Percentiles rank a stretch among this genome's conserved stretches.
Evolutionary conservation across 1,284 basidiomycete genomes (phyloP).

Genomic region (Ganoderma resinaceum): DNA sequence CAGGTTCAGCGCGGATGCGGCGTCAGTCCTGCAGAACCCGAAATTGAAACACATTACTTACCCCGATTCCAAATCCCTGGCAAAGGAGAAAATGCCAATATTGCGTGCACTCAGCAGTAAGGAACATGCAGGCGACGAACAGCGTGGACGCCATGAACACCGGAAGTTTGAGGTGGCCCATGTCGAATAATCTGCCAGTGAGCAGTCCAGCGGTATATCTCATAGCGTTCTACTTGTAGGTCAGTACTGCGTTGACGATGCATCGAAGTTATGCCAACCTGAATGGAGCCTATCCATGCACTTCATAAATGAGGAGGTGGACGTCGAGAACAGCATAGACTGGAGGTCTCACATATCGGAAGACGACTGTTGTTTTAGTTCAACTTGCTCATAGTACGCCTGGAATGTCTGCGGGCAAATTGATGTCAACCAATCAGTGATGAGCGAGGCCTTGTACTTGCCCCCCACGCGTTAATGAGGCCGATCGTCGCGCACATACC

Average conservation of each 20-base stretch:
- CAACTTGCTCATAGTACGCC: not conserved
- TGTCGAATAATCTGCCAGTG: conserved; percentile 56
- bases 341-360: not conserved
- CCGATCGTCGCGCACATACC: conserved; percentile 1
- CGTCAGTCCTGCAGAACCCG: not conserved
- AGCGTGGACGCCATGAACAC: conserved; percentile 39
- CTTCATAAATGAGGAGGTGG: not conserved
- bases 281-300: not conserved
- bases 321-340: not conserved
- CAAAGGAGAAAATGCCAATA: conserved; percentile 61
- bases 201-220: not conserved
- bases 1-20: too few relatives aligned
- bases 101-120: conserved; percentile 53
- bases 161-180: conserved; percentile 52
- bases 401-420: not conserved
- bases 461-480: not conserved
- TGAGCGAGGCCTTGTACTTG: not conserved
- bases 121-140: conserved; percentile 52
- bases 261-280: not conserved
- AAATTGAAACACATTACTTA: conserved; percentile 25
- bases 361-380: not conserved
- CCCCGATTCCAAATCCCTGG: conserved; percentile 53
- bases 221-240: not conserved
- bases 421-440: not conserved
- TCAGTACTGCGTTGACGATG: not conserved